Base-by-base conservation (phyloP, 352 stramenopile species). In the Thraustochytrium sp. region DNA sequence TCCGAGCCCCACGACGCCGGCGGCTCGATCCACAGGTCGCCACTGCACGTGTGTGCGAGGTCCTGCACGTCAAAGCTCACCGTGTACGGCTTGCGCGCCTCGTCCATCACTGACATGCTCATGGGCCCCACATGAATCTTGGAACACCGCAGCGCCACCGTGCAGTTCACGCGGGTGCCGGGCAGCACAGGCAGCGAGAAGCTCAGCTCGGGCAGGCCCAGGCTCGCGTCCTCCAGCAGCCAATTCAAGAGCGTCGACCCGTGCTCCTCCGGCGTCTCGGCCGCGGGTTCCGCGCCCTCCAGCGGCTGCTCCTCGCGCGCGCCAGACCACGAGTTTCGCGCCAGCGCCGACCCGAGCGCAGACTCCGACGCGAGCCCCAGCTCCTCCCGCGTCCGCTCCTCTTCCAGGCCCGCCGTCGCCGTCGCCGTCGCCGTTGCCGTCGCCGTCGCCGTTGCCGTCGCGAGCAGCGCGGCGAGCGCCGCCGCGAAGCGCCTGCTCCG, bases 141-240 rank as follows among this genome's bases (percentile, higher is more conserved):
- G 21, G 29, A 16, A 36, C 65, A 77, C 16, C 37, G n/a, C 16
- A 77, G 36, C 46, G 38, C 64, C 8, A 77, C n/a, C n/a, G 65
- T 62, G 65, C 65, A 77, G 37, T 77, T 77, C 23, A 77, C 64
- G 18, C 1, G 21, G 0, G 68, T 11, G 18, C 49, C 42, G 18
- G 26, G 13, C 38, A 77, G 40, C 42, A 73, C 16, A 18, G 42
- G 42, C 16, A 77, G 26, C 13, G 65, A 34, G 34, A 77, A 77
- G 42, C 42, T 77, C 31, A 62, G 18, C 16, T 23, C 37, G 26
- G 65, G 65, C 21, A 77, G 46, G 0, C 49, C 42, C 9, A 77
- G 31, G 18, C 64, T 36, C 13, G 65, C 65, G 37, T 77, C 65
- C 37, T 77, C 65, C 1, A 77, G 65, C 42, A 77, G 34, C 42